A percentile compares a stretch with the other conserved stretches of the same genome.
These are phyloP conservation scores for Cercospora brassicicola DNA, from an alignment of 2,329 filamentous ascomycete genomes.

Conservation along the genomic window DNA sequence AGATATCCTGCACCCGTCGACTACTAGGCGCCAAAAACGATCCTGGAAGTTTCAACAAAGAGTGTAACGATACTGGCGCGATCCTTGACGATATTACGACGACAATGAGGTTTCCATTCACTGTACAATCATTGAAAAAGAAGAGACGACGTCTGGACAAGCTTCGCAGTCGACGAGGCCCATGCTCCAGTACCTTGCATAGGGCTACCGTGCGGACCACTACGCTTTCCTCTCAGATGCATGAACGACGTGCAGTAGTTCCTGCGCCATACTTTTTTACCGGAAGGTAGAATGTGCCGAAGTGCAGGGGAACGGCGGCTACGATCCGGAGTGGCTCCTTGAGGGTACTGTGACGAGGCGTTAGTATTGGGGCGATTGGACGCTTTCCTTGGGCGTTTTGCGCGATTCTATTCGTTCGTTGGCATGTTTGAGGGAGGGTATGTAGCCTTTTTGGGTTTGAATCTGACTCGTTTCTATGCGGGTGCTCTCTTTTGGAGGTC, in stretches of 20 bases:
- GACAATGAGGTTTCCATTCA: slow-evolving; percentile 2
- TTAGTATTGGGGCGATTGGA: not conserved
- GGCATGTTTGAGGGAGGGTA: not conserved
- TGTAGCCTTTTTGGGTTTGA: slow-evolving; percentile 1
- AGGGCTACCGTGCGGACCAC: slow-evolving; percentile 13
- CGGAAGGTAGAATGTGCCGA: not conserved
- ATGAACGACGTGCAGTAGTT: slow-evolving; percentile 27
- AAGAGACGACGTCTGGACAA: slow-evolving; percentile 30
- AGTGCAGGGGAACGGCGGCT: not conserved
- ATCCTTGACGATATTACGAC: slow-evolving; percentile 4
- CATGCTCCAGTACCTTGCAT: slow-evolving; percentile 33
- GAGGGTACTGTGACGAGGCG: not conserved
- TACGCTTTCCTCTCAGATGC: slow-evolving; percentile 14
- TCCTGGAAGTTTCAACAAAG: not conserved
- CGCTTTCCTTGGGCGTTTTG: not conserved
- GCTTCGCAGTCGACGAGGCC: slow-evolving; percentile 27
- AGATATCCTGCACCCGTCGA: slow-evolving; percentile 53
- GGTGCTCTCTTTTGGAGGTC: not conserved
- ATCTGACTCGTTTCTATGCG: not conserved
- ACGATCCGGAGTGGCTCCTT: not conserved
- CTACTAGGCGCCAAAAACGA: slow-evolving; percentile 34
- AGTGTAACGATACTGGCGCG: not conserved
- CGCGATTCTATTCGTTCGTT: slow-evolving; percentile 9
- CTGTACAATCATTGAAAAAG: not conserved
- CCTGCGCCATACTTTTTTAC: slow-evolving; percentile 7